Conservation (phyloP, 176 grass and related monocot species). For the Oryza longistaminata region DNA sequence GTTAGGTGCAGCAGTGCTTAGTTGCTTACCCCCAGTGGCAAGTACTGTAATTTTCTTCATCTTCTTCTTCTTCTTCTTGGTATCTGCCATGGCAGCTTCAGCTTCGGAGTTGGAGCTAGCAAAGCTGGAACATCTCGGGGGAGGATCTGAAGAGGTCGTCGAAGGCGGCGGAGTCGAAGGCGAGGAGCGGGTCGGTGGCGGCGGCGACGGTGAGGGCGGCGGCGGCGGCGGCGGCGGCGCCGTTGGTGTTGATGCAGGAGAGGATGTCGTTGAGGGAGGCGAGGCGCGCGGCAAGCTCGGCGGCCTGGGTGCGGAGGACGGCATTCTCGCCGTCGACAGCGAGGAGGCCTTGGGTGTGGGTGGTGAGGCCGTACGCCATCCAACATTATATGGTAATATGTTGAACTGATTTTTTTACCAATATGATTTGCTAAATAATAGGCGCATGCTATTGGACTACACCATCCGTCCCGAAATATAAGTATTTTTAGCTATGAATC, state of each 20-base stretch:
- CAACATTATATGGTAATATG: too few relatives aligned
- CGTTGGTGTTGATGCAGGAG: conserved; percentile 53
- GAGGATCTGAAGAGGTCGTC: conserved; percentile 54
- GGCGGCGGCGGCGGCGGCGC: conserved; percentile 11
- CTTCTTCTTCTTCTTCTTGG: not conserved
- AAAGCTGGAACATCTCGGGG: conserved; percentile 69
- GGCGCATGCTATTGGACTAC: too few relatives aligned
- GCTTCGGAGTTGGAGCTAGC: conserved; percentile 32
- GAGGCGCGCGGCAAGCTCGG: conserved; percentile 68
- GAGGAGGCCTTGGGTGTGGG: conserved; percentile 66
- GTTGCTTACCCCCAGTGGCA: conserved; percentile 23
- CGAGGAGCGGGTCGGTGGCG: conserved; percentile 31
- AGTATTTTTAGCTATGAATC: too few relatives aligned
- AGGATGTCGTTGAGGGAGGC: conserved; percentile 76
- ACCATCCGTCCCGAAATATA: too few relatives aligned
- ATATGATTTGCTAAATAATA: too few relatives aligned
- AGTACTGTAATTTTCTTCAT: not conserved
- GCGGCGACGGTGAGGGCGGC: conserved; percentile 18
- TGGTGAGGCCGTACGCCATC: too few relatives aligned
- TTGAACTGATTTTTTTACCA: too few relatives aligned
- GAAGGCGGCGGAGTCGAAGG: conserved; percentile 30
- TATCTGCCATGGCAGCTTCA: conserved; percentile 22
- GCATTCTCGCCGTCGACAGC: conserved; percentile 81
- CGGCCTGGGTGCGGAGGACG: conserved; percentile 74
- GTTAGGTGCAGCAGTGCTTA: conserved; percentile 26